These are phyloP conservation scores for Curvularia lunata DNA, from an alignment of 2,329 filamentous ascomycete genomes.

Conservation along the genomic window DNA sequence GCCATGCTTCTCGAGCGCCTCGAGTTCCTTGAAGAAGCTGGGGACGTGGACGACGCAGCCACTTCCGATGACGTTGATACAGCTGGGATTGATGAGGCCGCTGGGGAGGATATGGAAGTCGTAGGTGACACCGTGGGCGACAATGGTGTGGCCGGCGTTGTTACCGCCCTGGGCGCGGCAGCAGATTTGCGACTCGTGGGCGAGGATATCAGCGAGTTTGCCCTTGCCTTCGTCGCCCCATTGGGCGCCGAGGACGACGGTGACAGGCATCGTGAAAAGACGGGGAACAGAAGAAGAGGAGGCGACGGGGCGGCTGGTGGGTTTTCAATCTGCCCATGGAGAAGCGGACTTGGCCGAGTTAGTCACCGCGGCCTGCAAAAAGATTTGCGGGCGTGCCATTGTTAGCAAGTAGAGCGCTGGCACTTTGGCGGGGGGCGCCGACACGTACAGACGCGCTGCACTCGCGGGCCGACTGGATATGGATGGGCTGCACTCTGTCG, in stretches of 20 bases:
- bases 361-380: slow-evolving; percentile 28
- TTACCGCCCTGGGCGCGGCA: slow-evolving; percentile 66
- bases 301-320: slow-evolving; percentile 25
- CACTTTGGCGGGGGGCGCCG: background rate
- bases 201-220: slow-evolving; percentile 65
- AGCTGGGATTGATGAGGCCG: slow-evolving; percentile 73
- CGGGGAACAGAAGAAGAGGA: slow-evolving; percentile 15
- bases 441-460: background rate
- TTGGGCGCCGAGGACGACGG: slow-evolving; percentile 65
- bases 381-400: slow-evolving; percentile 29
- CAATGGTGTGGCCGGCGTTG: slow-evolving; percentile 60
- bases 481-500: background rate
- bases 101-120: slow-evolving; percentile 57
- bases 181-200: slow-evolving; percentile 61
- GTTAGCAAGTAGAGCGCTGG: slow-evolving; percentile 6
- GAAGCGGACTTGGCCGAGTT: slow-evolving; percentile 24
- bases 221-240: slow-evolving; percentile 67
- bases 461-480: background rate
- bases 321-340: slow-evolving; percentile 29
- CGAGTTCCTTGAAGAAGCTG: slow-evolving; percentile 70
- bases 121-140: slow-evolving; percentile 56
- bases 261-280: slow-evolving; percentile 54
- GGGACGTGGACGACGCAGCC: slow-evolving; percentile 73
- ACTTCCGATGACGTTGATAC: slow-evolving; percentile 72
- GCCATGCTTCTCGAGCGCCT: slow-evolving; percentile 65